Evolutionary conservation across 1,139 yeast species (phyloP).

Genomic region (Lodderomyces jiufengensis): DNA sequence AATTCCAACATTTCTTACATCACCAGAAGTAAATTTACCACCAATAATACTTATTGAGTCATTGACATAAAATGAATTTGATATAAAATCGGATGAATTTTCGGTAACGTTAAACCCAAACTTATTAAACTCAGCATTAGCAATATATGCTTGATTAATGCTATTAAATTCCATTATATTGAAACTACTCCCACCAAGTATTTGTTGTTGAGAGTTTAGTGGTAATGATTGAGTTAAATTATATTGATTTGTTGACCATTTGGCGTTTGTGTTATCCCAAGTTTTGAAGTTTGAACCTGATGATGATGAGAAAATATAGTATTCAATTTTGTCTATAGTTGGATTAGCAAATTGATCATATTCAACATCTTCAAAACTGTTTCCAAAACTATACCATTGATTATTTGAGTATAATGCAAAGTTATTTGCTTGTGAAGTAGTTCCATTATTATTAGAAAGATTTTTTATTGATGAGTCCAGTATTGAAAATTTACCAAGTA

Average conservation of each 20-base stretch:
- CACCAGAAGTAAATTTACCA: constrained; percentile 30
- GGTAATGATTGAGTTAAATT: constrained; percentile 34
- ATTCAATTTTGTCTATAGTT: constrained; percentile 32
- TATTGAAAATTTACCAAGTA: constrained; percentile 34
- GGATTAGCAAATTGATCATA: constrained; percentile 35
- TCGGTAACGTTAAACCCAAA: constrained; percentile 22
- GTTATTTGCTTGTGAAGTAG: constrained; percentile 29
- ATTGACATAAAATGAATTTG: constrained; percentile 42
- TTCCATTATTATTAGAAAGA: constrained; percentile 27
- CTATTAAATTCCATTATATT: constrained; percentile 32
- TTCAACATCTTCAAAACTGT: constrained; percentile 21
- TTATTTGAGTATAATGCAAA: constrained; percentile 28
- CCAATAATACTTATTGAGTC: constrained; percentile 51
- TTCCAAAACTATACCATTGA: constrained; percentile 41
- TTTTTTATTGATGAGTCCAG: constrained; percentile 19
- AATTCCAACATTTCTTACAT: constrained; percentile 37
- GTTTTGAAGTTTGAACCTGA: constrained; percentile 23
- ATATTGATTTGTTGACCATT: constrained; percentile 37
- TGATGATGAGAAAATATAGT: constrained; percentile 34
- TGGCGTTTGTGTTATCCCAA: constrained; percentile 39
- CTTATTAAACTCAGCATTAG: constrained; percentile 18
- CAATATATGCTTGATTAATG: constrained; percentile 30
- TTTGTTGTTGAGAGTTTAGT: constrained; percentile 24
- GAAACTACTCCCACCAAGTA: constrained; percentile 41
- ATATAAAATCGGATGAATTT: constrained; percentile 37